Base-by-base conservation (phyloP, 805 yeast species). In the Candida germanica region DNA sequence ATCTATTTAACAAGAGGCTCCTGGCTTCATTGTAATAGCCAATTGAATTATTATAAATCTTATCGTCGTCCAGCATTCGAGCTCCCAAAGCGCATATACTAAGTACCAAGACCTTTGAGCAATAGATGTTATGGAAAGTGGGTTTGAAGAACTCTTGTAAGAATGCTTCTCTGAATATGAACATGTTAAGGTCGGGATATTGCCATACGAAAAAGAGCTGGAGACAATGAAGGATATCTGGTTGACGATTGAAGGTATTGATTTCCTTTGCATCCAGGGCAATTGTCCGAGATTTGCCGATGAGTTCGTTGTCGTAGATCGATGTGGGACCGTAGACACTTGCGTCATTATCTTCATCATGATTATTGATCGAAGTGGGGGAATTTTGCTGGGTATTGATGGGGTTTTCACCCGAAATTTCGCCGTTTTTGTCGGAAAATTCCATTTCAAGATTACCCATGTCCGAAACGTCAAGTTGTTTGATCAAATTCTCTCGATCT, bases 81-180 rank as follows among this genome's bases (percentile, higher is more conserved):
- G 82, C 65, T 0, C 86, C 85, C 33, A 79, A 53, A 0, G 84
- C 76, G 51, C 82, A 76, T 29, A 79, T 67, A 14, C 82, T 69
- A 42, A 71, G 69, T 2, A 79, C 69, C 30, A 79, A 55, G 19
- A 70, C 75, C 38, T 64, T 65, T 21, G 79, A 75, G 48, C 84
- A 79, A 53, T 78, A 79, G 26, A 72, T 61, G 28, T 71, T 64
- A 42, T 68, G 62, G 13, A 68, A 62, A 14, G 69, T 69, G 19
- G 81, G 80, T 47, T 75, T 68, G 53, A 77, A 78, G 51, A 79
- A 78, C 36, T 80, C 85, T 33, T 66, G 64, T 19, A 79, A 55
- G 47, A 79, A 79, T 11, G 80, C 75, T 44, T 79, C 86, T 40
- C 85, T 59, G 48, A 75, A 79, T n/a, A 79, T 67, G 46, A 77